These are phyloP conservation scores for Austroboletus festivus DNA, from an alignment of 768 basidiomycete species.

Conservation along the genomic window DNA sequence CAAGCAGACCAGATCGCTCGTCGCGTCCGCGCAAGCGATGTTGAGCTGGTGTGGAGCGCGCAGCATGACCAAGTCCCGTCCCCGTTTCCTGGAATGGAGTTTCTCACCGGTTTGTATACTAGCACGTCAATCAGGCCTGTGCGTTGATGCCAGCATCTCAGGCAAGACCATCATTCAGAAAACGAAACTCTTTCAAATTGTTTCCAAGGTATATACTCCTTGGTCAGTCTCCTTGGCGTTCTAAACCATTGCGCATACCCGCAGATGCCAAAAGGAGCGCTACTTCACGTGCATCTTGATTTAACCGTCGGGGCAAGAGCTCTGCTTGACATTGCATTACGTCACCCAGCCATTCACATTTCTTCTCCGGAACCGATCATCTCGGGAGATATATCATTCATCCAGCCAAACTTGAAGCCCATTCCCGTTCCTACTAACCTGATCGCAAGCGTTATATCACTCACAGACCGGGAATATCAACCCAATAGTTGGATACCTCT, in stretches of 20 bases:
- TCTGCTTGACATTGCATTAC: constrained; percentile 52
- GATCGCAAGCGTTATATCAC: constrained; percentile 23
- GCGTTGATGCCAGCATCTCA: constrained; percentile 15
- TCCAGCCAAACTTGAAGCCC: constrained; percentile 53
- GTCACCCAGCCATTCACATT: constrained; percentile 61
- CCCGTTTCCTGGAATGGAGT: constrained; percentile 77
- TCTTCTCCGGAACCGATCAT: constrained; percentile 41
- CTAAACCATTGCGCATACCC: not conserved
- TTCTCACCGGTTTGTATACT: constrained; percentile 54
- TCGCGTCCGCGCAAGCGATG: constrained; percentile 53
- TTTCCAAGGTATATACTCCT: constrained; percentile 47
- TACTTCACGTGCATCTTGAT: constrained; percentile 75
- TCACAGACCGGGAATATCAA: constrained; percentile 39
- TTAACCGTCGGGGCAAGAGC: constrained; percentile 58
- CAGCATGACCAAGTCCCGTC: constrained; percentile 54
- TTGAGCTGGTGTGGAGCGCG: constrained; percentile 53
- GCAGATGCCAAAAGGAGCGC: constrained; percentile 79
- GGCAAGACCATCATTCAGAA: constrained; percentile 55
- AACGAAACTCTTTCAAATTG: constrained; percentile 58
- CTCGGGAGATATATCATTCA: constrained; percentile 36
- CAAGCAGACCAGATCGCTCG: constrained; percentile 59
- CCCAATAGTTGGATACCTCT: constrained; percentile 55
- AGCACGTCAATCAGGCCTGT: not conserved
- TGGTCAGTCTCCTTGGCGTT: not conserved
- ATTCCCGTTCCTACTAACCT: constrained; percentile 43